Evolutionary conservation across 176 grass and related monocot species (phyloP).

Genomic region (Dendrocalamus sinicus): DNA sequence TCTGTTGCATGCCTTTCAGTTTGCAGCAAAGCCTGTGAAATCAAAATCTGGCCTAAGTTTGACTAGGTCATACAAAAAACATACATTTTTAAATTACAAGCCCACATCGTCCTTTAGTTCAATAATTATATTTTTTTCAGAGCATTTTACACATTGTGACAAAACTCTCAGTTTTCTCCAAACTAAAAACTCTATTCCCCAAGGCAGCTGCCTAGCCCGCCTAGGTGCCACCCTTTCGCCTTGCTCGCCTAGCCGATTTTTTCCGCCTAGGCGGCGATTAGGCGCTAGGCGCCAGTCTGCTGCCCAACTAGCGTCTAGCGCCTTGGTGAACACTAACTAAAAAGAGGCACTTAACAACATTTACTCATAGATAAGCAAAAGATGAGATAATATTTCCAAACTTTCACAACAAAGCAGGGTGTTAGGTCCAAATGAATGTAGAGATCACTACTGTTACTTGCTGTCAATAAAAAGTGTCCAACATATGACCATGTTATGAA

Average conservation of each 20-base stretch:
- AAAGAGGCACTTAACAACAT: constrained; percentile 6
- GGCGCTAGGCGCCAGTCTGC: too few species aligned
- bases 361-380: constrained; percentile 28
- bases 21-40: constrained; percentile 71
- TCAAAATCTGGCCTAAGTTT: constrained; percentile 39
- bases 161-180: background rate
- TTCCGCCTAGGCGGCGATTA: too few species aligned
- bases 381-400: constrained; percentile 2
- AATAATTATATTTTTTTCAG: background rate
- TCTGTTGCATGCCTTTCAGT: constrained; percentile 74
- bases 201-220: too few species aligned
- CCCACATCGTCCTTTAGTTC: background rate
- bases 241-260: too few species aligned
- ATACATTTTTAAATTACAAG: background rate
- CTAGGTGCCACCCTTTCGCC: too few species aligned
- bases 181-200: background rate
- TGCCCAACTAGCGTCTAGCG: too few species aligned
- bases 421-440: constrained; percentile 20
- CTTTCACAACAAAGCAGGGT: constrained; percentile 3
- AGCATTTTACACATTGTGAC: background rate
- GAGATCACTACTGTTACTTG: constrained; percentile 1
- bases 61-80: constrained; percentile 10
- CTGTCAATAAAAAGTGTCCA: constrained; percentile 24
- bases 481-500: background rate
- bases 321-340: too few species aligned